Base-by-base conservation (phyloP, 2,329 filamentous ascomycete species). In the Pseudovirgaria hyperparasitica region DNA sequence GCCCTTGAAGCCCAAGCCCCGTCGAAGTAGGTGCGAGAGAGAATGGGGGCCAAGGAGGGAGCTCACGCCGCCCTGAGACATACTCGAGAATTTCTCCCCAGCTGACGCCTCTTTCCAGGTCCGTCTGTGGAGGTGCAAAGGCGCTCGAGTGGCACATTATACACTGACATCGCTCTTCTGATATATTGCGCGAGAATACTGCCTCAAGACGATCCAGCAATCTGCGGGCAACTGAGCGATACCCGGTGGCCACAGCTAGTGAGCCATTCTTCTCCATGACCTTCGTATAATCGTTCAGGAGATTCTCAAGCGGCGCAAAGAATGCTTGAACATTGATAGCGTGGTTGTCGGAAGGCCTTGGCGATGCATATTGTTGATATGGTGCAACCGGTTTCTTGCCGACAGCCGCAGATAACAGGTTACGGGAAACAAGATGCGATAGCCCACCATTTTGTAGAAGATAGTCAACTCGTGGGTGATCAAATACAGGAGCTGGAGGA, bases 21-120 rank as follows among this genome's bases (percentile, higher is more conserved):
- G 71, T 63, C 21, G 68, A 65, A 4, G 40, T 35, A 1, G 34
- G 36, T 15, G 43, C 37, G 7, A 75, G 70, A 39, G 72, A 76
- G 45, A 94, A 90, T 0, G 87, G 84, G 13, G 87, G 87, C 87
- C 87, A 94, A 10, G 67, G 58, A 1, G 87, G 86, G 27, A 94
- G 65, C 40, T 92, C 84, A 32, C 82, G 72, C 29, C 87, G 74
- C 11, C 87, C 87, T 37, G 84, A 90, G 9, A 93, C 85, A 48
- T 86, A 76, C 54, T 98, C 90, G 14, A 98, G 58, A 9, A 96
- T 85, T 48, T 96, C 87, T 7, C 90, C 87, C 87, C 87, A 98
- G 35, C 82, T 90, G 16, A 94, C 65, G 2, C 85, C 86, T 29
- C 65, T 68, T 35, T 67, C 55, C 25, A 56, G 43, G 10, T 77